Evolutionary conservation across 2,329 filamentous ascomycete species (phyloP), one percentile per base, ranked within the genome.

Genomic region (Alternaria conjuncta): DNA sequence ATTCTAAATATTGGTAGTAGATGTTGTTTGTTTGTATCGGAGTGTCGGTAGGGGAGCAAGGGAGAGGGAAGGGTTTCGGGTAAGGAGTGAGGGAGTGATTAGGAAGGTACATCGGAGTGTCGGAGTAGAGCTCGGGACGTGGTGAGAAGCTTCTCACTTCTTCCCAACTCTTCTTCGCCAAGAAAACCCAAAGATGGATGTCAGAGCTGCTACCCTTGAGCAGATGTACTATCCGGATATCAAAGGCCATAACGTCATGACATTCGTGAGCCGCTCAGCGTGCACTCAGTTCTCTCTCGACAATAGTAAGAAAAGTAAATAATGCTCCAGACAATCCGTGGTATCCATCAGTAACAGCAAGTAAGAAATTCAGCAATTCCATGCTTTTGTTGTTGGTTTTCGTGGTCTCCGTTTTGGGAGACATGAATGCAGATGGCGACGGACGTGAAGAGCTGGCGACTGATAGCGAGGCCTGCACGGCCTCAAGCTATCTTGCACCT

Each of bases 191-290:
- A 62, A 63, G 47, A 67, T 71, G 66, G 73, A 76, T 69, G 70
- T 68, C 68, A 70, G 65, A 65, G 67, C 69, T 72, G 70, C 71
- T 64, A 69, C 74, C 70, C 41, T 71, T 65, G 66, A 70, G 71
- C 71, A 74, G 63, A 74, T 69, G 70, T 71, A 72, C 75, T 78
- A 75, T 79, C 77, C 72, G 70, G 72, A 75, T 75, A 75, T 75
- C 72, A 73, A 78, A 79, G 73, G 71, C 78, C 79, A 77, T 81
- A 79, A 79, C 79, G 75, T 80, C 78, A 76, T 80, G 72, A 81
- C 73, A 69, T 71, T 80, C 79, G 76, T 81, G 71, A 80, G 71
- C 73, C 78, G 77, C 78, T 79, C 75, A 79, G 78, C 72, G 69
- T 76, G 75, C 75, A 77, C 67, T 71, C 67, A 68, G 59, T 60